phyloP scores from a whole-genome alignment of 176 grass and related monocot species.

The Aechmea fasciata region DNA sequence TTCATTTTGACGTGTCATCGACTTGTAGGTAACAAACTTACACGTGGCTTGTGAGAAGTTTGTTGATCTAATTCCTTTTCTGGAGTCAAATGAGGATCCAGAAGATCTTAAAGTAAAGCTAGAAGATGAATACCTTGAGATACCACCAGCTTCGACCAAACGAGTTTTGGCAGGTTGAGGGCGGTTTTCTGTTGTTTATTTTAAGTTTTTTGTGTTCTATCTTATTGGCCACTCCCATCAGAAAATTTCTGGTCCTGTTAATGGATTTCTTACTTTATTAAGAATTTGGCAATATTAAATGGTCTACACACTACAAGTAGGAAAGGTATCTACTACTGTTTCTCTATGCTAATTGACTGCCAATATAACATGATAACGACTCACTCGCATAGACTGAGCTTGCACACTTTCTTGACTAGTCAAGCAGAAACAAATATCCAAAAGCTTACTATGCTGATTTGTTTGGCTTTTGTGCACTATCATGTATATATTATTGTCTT shows the following conservation, averaged over 20 bases:
- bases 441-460: too few relatives aligned
- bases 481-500: too few relatives aligned
- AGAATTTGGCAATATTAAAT: too few relatives aligned
- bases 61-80: slow-evolving; percentile 43
- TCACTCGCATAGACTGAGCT: too few relatives aligned
- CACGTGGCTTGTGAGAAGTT: slow-evolving; percentile 75
- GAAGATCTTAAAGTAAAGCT: slow-evolving; percentile 47
- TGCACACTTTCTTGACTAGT: too few relatives aligned
- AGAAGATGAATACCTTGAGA: slow-evolving; percentile 74
- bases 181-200: neutral
- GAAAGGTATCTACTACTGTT: too few relatives aligned
- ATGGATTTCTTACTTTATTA: slow-evolving; percentile 10
- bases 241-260: too few relatives aligned
- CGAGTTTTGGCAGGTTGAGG: slow-evolving; percentile 73
- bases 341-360: too few relatives aligned
- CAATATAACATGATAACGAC: too few relatives aligned
- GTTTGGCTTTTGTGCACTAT: too few relatives aligned
- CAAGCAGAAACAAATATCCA: too few relatives aligned
- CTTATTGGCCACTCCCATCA: neutral
- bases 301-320: too few relatives aligned
- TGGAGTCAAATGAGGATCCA: slow-evolving; percentile 44
- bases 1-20: neutral
- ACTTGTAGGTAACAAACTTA: slow-evolving; percentile 50
- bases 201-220: neutral
- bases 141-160: slow-evolving; percentile 43